Percentiles rank a stretch among this genome's conserved stretches.
Conservation (phyloP, 75 land plant genomes). For the Pinus albicaulis region DNA sequence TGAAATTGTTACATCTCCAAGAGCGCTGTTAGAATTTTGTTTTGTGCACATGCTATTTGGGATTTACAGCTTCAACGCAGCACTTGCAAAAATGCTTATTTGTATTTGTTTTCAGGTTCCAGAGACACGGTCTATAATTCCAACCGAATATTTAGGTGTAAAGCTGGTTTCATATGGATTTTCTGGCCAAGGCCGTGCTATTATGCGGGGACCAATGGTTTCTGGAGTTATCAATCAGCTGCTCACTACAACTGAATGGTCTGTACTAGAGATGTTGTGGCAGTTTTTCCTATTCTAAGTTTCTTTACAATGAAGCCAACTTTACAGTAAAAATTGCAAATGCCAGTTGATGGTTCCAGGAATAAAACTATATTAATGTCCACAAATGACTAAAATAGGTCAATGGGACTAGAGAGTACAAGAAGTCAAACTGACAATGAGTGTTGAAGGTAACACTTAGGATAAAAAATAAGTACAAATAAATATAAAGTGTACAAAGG, state of each 20-base stretch:
- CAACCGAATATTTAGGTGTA: slow-evolving; percentile 95
- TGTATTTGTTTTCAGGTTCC: slow-evolving; percentile 61
- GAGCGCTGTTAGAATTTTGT: neutral
- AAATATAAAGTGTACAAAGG: no score
- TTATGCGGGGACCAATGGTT: slow-evolving; percentile 99
- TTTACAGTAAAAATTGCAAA: no score
- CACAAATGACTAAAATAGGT: no score
- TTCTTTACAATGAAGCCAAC: neutral
- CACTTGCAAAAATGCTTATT: neutral
- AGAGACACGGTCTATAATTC: slow-evolving; percentile 76
- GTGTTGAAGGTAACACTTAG: no score
- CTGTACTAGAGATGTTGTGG: slow-evolving; percentile 4
- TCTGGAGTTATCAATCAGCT: slow-evolving; percentile 97
- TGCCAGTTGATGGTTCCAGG: no score
- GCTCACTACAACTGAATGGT: slow-evolving; percentile 96
- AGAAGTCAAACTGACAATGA: no score
- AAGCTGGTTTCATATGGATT: slow-evolving; percentile 97
- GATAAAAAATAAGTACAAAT: no score
- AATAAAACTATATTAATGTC: no score
- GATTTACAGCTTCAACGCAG: neutral
- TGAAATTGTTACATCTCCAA: neutral
- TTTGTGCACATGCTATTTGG: neutral
- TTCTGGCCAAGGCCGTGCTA: slow-evolving; percentile 98
- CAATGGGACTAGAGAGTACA: no score
- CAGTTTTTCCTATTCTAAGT: neutral